Percentiles rank a stretch among this genome's conserved stretches.
These are phyloP conservation scores for Bauhinia variegata DNA, from an alignment of 306 rosid genomes.

Conservation along the genomic window DNA sequence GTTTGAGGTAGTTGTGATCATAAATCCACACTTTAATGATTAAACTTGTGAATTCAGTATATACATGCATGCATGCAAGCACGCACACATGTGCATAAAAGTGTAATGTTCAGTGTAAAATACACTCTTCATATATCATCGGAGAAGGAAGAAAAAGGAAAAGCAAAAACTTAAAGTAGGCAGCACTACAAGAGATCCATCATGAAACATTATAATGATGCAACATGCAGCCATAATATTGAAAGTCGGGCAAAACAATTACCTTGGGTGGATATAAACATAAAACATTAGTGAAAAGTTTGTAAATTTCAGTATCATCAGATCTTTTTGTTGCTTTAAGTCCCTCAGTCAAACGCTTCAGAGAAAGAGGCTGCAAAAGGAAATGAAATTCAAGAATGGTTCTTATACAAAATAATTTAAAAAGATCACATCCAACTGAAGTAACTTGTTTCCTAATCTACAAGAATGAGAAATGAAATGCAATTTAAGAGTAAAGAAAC, in stretches of 20 bases:
- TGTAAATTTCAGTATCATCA: conserved; percentile 69
- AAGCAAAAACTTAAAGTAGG: background rate
- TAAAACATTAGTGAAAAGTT: conserved; percentile 83
- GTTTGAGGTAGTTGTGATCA: too few relatives aligned
- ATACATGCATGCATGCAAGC: too few relatives aligned
- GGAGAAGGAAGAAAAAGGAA: too few relatives aligned
- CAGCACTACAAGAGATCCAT: conserved; percentile 18
- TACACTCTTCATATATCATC: too few relatives aligned
- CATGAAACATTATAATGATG: background rate
- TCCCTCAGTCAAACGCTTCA: conserved; percentile 82
- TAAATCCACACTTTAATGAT: too few relatives aligned
- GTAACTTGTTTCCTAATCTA: background rate
- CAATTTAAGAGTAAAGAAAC: background rate
- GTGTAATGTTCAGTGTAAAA: too few relatives aligned
- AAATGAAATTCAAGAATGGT: conserved; percentile 28
- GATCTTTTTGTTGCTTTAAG: conserved; percentile 71
- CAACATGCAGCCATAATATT: background rate
- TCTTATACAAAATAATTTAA: background rate
- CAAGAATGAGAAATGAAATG: conserved; percentile 8
- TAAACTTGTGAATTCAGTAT: too few relatives aligned
- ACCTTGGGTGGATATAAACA: conserved; percentile 84
- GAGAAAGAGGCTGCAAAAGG: conserved; percentile 74
- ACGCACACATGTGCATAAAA: too few relatives aligned
- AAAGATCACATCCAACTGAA: background rate
- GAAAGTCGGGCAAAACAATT: conserved; percentile 19